Base-by-base conservation (phyloP, 2,329 filamentous ascomycete species). In the Ophiostoma quercus region DNA sequence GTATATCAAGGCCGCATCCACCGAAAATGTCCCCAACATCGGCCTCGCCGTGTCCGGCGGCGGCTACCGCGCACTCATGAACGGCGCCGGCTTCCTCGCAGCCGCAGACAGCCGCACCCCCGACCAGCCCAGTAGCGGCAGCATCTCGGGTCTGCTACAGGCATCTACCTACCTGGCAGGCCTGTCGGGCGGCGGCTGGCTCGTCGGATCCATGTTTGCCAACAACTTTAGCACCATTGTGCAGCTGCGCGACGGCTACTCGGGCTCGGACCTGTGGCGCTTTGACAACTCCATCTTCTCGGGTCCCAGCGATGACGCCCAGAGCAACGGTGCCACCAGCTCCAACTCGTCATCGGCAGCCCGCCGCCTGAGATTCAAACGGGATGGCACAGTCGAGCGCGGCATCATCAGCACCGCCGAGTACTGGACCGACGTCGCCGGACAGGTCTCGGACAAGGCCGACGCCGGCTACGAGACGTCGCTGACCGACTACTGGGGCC, bases 401-500 rank as follows among this genome's bases (percentile, higher is more conserved):
- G 71, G 70, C 41, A 69, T 78, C 57, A 66, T 79, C 63, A 73
- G 75, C 73, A 75, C 76, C 34, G 73, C 74, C 34, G 71, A 72
- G 68, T 93, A 94, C 78, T 93, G 86, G 77, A 78, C 77, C 6
- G 82, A 86, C 41, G 79, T 94, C 7, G 76, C 80, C 19, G 77
- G 83, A 34, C 82, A 86, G n/a, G 89, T 92, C 0, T 71, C 79
- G 0, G 79, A 75, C 25, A 94, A 94, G 80, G 74, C 76, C 1
- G 79, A 88, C 71, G 88, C 88, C 19, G 86, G 87, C 1, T 92
- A 84, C 76, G 81, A 88, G 65, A 86, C 85, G 3, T 90, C 91
- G 9, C 84, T 97, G 70, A 97, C 94, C 0, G 94, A 97, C 80
- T 92, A 92, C 78, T 96, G 93, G 90, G 92, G 91, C 37, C 90